Evolutionary conservation across 2,329 filamentous ascomycete species (phyloP), one percentile per base, ranked within the genome.

Genomic region (Xylaria sp.): DNA sequence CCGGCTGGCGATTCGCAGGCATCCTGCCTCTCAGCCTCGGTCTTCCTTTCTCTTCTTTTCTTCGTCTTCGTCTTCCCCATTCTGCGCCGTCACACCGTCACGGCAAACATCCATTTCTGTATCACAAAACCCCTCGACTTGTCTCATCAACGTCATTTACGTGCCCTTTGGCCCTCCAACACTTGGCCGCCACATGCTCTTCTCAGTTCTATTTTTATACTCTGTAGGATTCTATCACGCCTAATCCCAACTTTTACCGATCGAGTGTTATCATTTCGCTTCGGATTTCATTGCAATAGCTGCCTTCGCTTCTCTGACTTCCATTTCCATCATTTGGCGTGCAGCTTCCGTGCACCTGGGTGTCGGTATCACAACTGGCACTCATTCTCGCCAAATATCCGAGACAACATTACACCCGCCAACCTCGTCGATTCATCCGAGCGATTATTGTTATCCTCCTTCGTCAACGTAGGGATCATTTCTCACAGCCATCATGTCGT

Each of bases 401-500:
- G n/a, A 37, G 28, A 45, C 17, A 45, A 14, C 54, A 58, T n/a
- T 37, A 15, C 19, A 31, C 9, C 28, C n/a, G n/a, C n/a, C 38
- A 8, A 47, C 23, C 42, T 31, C 3, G 11, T 42, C 37, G 19
- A 40, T 15, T 53, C 14, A 12, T 7, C 46, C 54, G 37, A 52
- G 49, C 31, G 21, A 33, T 40, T 8, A 12, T 40, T 28, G 3
- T 23, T n/a, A 25, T 49, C 5, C 8, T 1, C 12, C 14, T 5
- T 11, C n/a, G n/a, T n/a, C 21, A 19, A 14, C 19, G 14, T 11
- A 5, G 49, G 35, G 11, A 6, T 46, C 45, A 31, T 53, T 33
- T 15, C 12, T 15, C 19, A 14, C 7, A 49, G 37, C 23, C 53
- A 61, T 19, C 58, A 85, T 84, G 82, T 82, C 82, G 62, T 79